Evolutionary conservation across 2,329 filamentous ascomycete species (phyloP), one percentile per base, ranked within the genome.

Genomic region (Sporothrix brasiliensis): DNA sequence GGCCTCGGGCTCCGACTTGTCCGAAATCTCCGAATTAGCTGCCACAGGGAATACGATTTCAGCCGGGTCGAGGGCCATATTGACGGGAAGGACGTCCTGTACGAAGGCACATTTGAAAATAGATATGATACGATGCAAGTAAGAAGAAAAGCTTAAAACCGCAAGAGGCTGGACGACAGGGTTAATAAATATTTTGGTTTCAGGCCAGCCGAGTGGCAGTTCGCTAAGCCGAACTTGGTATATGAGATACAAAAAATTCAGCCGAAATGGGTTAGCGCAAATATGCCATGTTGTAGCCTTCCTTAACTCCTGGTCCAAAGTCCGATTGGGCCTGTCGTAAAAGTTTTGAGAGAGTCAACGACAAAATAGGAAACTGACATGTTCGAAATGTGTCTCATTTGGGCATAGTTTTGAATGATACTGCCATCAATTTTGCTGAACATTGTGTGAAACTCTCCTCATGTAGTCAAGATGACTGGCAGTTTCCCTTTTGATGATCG

Each of bases 1-100:
- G 16, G n/a, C 54, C 7, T 34, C 10, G 19, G 9, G 52, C 16
- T 58, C 58, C 58, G 68, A 39, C 27, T 5, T 2, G 9, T 5
- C 19, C 24, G 56, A n/a, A 1, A 21, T 11, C 7, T 11, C 39
- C 16, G 52, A 21, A 2, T 50, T 27, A 4, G 50, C 10, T 13
- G 24, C 19, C 9, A 49, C 5, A 14, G 69, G 19, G 19, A 71
- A 71, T 6, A 71, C 65, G 5, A 71, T 49, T 27, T 71, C 69
- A 4, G 49, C 30, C 1, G 69, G 65, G 16, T 41, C 3, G 44
- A 11, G 30, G 34, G 24, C 19, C 65, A 71, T 71, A 47, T 30
- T 47, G 6, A 16, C 3, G 4, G 14, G 16, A 49, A 49, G 44
- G 13, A 14, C 34, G 34, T 34, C 6, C 6, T 34, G 34, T 34